Evolutionary conservation across 768 basidiomycete species (phyloP), one percentile per base, ranked within the genome.

Genomic region (Cantharellus anzutake): DNA sequence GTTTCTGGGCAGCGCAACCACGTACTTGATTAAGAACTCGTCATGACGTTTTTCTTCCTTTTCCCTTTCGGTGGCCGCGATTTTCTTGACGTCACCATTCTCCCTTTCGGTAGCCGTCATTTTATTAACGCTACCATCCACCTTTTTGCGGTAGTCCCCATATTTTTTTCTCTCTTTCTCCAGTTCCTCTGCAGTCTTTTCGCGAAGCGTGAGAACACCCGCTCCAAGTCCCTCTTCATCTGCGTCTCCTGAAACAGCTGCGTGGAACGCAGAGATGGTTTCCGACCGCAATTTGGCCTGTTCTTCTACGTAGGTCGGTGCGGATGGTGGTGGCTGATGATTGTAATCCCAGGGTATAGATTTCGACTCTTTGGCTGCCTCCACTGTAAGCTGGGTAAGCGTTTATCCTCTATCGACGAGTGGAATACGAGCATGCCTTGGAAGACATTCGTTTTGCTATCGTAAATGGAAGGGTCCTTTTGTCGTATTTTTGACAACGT

Each of bases 11-110:
- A 7, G 38, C 11, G 38, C 14, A 57, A 35, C 29, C 3, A 73
- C 86, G 59, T 65, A 96, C 93, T 89, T 85, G 74, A 91, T 77
- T 58, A 97, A 72, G 66, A 97, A 96, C 60, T 93, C 86, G 58
- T 88, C 86, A 66, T 92, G 86, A 16, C 75, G 73, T 60, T 84
- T 81, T 60, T 79, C 75, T 68, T 78, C 65, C 55, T 67, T 65
- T 55, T 67, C 65, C 59, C 64, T 66, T 39, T 58, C 62, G 51
- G 61, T 59, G 70, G 67, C 64, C 70, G 72, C 64, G 68, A 66
- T 59, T 67, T 70, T 55, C 65, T 63, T 64, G 41, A 67, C 60
- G 42, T 67, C 67, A 29, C 69, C 66, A 34, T 69, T 71, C 3
- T 67, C 69, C 34, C 60, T 67, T 4, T 60, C 65, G 57, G 58